Conservation (phyloP, 768 basidiomycete species). For the Hysterangium stoloniferum region DNA sequence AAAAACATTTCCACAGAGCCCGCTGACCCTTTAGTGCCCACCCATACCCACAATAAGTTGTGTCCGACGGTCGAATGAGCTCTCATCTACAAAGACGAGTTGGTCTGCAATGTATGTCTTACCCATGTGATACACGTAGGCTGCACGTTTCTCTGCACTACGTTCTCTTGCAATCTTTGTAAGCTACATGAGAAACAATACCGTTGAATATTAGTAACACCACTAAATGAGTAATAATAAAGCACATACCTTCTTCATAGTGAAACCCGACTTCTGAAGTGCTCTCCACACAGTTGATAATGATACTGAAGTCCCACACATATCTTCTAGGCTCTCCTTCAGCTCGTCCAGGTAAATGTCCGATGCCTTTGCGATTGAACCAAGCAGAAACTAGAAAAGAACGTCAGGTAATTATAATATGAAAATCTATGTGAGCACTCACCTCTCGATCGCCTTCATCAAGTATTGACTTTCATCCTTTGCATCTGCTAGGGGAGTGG, state of each 20-base stretch:
- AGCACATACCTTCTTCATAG: slow-evolving; percentile 6
- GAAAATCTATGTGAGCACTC: neutral
- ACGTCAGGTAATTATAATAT: neutral
- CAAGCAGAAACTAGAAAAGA: neutral
- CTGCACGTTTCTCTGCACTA: slow-evolving; percentile 2
- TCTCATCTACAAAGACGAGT: slow-evolving; percentile 23
- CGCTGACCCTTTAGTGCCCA: slow-evolving; percentile 19
- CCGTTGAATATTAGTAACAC: neutral
- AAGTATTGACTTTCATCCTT: neutral
- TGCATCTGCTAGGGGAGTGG: neutral
- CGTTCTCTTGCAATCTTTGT: slow-evolving; percentile 15
- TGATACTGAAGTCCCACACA: neutral
- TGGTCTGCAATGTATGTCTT: slow-evolving; percentile 14
- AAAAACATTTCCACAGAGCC: slow-evolving; percentile 16
- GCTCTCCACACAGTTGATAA: neutral
- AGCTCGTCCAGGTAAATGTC: neutral
- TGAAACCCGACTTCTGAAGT: neutral
- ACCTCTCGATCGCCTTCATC: neutral
- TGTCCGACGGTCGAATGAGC: slow-evolving; percentile 18
- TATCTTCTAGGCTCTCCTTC: neutral
- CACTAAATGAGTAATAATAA: neutral
- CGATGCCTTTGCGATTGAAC: neutral
- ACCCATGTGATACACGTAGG: slow-evolving; percentile 6
- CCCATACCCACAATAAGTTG: slow-evolving; percentile 16
- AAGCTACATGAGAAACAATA: slow-evolving; percentile 11